These are phyloP conservation scores for Tuber magnatum DNA, from an alignment of 495 filamentous ascomycete genomes.

Conservation along the genomic window DNA sequence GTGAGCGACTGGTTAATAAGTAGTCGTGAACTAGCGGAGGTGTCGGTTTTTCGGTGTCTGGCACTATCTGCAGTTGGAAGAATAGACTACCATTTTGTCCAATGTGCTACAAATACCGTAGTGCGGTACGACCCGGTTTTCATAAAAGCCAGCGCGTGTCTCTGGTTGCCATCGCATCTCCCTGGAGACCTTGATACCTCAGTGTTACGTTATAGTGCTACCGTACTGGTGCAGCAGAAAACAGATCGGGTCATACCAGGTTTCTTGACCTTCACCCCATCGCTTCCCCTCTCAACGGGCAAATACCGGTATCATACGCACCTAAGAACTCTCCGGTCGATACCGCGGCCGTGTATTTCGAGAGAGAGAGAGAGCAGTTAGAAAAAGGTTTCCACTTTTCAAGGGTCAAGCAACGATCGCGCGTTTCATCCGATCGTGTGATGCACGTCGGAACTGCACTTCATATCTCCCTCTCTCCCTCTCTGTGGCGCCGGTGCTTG, in stretches of 20 bases:
- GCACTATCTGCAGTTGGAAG: not conserved
- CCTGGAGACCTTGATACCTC: not conserved
- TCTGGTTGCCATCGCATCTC: not conserved
- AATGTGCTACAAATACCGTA: not conserved
- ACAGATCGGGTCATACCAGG: not conserved
- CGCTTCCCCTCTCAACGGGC: not conserved
- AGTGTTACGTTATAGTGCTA: not conserved
- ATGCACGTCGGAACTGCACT: conserved; percentile 2
- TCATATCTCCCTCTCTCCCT: not conserved
- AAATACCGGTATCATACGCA: not conserved
- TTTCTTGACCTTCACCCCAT: not conserved
- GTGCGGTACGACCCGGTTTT: not conserved
- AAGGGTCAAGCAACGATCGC: not conserved
- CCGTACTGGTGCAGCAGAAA: not conserved
- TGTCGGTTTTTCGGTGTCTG: too few relatives aligned
- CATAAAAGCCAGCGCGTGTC: not conserved
- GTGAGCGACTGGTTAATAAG: too few relatives aligned
- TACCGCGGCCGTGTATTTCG: not conserved
- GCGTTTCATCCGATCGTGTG: not conserved
- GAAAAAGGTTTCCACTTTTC: not conserved
- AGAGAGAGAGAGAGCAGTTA: not conserved
- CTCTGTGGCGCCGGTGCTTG: not conserved
- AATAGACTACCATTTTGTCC: not conserved
- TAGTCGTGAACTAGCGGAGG: too few relatives aligned
- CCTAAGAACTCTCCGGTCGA: not conserved